phyloP scores from a whole-genome alignment of 306 rosid species.

The Benincasa hispida region DNA sequence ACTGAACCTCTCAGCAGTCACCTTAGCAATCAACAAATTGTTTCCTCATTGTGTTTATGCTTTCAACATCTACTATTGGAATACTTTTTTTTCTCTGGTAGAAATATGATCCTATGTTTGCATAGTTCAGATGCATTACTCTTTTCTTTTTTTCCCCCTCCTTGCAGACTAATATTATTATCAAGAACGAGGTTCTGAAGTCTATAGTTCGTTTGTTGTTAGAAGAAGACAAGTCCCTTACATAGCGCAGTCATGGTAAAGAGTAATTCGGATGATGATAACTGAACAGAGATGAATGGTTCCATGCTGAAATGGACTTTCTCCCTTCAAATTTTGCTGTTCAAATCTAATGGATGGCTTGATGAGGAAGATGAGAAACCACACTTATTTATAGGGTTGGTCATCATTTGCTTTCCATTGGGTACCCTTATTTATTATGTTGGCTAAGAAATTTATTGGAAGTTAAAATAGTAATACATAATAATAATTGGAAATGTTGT shows the following conservation, averaged over 20 bases:
- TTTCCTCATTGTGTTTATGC: constrained; percentile 5
- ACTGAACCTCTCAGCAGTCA: background rate
- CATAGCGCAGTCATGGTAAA: background rate
- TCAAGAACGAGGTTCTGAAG: constrained; percentile 53
- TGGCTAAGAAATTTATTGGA: background rate
- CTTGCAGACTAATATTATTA: constrained; percentile 37
- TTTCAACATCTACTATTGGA: background rate
- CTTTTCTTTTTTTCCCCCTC: background rate
- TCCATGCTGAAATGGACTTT: background rate
- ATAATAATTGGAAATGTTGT: background rate
- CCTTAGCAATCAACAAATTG: background rate
- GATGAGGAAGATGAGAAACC: background rate
- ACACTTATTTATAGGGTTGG: background rate
- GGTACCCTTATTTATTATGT: background rate
- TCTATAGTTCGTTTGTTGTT: constrained; percentile 70
- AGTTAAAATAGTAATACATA: background rate
- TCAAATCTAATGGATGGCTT: background rate
- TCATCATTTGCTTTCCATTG: background rate
- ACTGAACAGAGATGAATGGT: background rate
- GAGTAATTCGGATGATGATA: background rate
- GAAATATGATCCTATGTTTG: background rate
- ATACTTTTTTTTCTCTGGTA: background rate
- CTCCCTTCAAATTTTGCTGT: background rate
- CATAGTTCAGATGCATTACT: background rate
- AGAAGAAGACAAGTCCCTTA: constrained; percentile 58